Base-by-base conservation (phyloP, 768 basidiomycete genomes). In the Podaxis sp. region DNA sequence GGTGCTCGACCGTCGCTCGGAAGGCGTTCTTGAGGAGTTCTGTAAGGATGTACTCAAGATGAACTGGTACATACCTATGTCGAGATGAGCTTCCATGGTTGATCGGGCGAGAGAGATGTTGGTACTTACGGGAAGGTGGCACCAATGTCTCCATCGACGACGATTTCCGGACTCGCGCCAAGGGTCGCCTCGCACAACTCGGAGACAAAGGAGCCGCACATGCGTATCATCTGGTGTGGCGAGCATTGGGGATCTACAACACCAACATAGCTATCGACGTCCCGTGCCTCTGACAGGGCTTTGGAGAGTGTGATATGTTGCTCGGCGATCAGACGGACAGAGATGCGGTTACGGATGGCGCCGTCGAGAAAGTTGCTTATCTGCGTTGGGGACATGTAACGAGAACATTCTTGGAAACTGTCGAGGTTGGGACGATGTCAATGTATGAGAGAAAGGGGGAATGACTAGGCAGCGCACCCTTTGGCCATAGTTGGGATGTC, bases 401-500 rank as follows among this genome's bases (percentile, higher is more conserved):
- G 82, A 47, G 85, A 79, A 63, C 88, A 91, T 74, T 95, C 94
- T 66, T 93, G 91, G 69, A 95, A 95, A 52, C 93, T 91, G 58
- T 52, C 32, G 32, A 37, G 42, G 25, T 18, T 7, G 14, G 18
- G 13, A 28, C n/a, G 5, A 27, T 6, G 38, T 58, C 21, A 36
- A 59, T 28, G 6, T 1, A 9, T 61, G 32, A 50, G 32, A 50
- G 23, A 32, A 9, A 9, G 21, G 35, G 14, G n/a, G 40, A 18
- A 16, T 25, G 23, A 62, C 4, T n/a, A 58, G 63, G 37, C 62
- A 55, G 65, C 75, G 59, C 63, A 88, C 91, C 93, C 93, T 74
- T 93, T 93, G 2, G 93, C 93, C 83, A 95, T 84, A 13, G 88
- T 89, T 0, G 93, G 93, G 53, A 95, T 91, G 70, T 95, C 94